These are phyloP conservation scores for Boechera stricta DNA, from an alignment of 345 rosid species.

Conservation along the genomic window DNA sequence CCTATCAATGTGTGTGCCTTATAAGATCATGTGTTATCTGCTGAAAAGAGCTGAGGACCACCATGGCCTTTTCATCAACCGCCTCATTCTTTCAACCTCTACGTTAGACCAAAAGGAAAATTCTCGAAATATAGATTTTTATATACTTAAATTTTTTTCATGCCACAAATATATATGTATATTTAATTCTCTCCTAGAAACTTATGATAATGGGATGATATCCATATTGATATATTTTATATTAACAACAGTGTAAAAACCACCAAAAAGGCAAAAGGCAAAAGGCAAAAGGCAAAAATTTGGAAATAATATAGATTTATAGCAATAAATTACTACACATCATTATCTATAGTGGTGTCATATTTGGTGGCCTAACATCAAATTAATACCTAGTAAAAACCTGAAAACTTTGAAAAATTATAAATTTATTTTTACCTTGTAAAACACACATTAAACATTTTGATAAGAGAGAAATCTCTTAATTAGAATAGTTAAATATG, in stretches of 20 bases:
- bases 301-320: slow-evolving; percentile 22
- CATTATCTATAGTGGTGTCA: slow-evolving; percentile 28
- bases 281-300: not conserved
- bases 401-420: too few relatives aligned
- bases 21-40: slow-evolving; percentile 39
- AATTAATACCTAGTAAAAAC: not conserved
- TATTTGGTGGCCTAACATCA: slow-evolving; percentile 32
- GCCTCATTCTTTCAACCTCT: slow-evolving; percentile 36
- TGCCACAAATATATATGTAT: not conserved
- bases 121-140: not conserved
- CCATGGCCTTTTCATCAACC: slow-evolving; percentile 37
- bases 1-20: slow-evolving; percentile 28
- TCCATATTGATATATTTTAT: not conserved
- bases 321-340: slow-evolving; percentile 15
- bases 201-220: not conserved
- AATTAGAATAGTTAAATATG: not conserved
- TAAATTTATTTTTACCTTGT: too few relatives aligned
- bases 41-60: slow-evolving; percentile 41
- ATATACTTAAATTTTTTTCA: not conserved
- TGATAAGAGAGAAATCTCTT: not conserved
- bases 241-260: not conserved
- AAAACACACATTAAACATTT: not conserved
- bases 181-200: not conserved
- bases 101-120: slow-evolving; percentile 4
- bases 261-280: slow-evolving; percentile 5